Evolutionary conservation across 257 asterid species (phyloP).

Genomic region (Penstemon newberryi): DNA sequence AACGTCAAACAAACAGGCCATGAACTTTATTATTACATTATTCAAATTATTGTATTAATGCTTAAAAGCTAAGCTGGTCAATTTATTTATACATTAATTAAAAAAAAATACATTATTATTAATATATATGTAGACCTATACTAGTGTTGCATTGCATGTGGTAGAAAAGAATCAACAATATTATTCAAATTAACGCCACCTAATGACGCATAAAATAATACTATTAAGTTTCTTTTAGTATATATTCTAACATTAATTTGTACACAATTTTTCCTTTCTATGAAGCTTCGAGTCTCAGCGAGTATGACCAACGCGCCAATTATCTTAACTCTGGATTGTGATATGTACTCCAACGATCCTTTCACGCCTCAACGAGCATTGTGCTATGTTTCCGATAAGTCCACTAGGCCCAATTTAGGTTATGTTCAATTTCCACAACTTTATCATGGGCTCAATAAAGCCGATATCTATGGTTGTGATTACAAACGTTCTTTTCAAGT

Average conservation of each 20-base stretch:
- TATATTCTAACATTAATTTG: too few relatives aligned
- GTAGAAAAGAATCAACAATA: too few relatives aligned
- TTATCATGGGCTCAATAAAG: conserved; percentile 57
- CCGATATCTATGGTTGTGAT: conserved; percentile 65
- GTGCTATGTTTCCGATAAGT: conserved; percentile 42
- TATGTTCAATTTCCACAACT: conserved; percentile 74
- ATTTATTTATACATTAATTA: too few relatives aligned
- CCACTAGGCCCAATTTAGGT: conserved; percentile 46
- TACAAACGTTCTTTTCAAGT: conserved; percentile 41
- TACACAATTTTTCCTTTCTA: not conserved
- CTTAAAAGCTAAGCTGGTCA: too few relatives aligned
- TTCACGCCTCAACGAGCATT: conserved; percentile 46
- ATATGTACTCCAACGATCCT: conserved; percentile 80
- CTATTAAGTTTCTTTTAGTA: too few relatives aligned
- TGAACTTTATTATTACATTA: too few relatives aligned
- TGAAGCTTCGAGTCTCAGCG: conserved; percentile 73
- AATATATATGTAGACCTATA: too few relatives aligned
- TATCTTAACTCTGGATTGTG: conserved; percentile 69
- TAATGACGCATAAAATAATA: too few relatives aligned
- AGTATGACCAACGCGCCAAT: conserved; percentile 72
- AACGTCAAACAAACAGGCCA: too few relatives aligned
- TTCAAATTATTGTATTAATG: not conserved
- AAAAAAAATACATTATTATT: too few relatives aligned
- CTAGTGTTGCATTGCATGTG: too few relatives aligned
- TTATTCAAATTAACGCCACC: too few relatives aligned